These are phyloP conservation scores for Melampsora americana DNA, from an alignment of 1,284 basidiomycete species.

Conservation along the genomic window DNA sequence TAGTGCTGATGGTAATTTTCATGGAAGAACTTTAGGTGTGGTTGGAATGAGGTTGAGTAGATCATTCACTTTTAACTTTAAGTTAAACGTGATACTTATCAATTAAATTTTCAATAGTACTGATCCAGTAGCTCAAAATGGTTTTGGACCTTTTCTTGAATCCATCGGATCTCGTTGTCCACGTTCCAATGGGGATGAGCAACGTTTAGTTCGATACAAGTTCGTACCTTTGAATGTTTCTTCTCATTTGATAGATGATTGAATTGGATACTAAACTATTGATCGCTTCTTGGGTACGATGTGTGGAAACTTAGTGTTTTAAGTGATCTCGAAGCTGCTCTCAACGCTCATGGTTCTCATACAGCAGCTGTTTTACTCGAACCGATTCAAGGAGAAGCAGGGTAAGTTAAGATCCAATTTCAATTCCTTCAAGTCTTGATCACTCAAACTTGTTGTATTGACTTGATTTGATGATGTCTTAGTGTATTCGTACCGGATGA, in stretches of 20 bases:
- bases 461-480: neutral
- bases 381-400: constrained; percentile 97
- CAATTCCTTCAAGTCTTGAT: neutral
- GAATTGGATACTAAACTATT: neutral
- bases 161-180: constrained; percentile 70
- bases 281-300: neutral
- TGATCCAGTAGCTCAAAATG: constrained; percentile 79
- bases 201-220: constrained; percentile 68
- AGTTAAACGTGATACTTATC: constrained; percentile 56
- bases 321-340: constrained; percentile 74
- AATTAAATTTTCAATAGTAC: constrained; percentile 52
- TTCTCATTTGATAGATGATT: too few relatives aligned
- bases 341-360: constrained; percentile 76
- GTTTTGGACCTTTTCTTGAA: constrained; percentile 86
- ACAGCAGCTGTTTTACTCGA: constrained; percentile 93
- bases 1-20: constrained; percentile 86
- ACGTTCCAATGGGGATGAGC: constrained; percentile 59
- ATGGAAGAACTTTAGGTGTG: constrained; percentile 86
- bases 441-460: too few relatives aligned
- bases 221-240: neutral
- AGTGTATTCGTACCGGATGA: constrained; percentile 84
- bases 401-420: constrained; percentile 61
- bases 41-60: constrained; percentile 63
- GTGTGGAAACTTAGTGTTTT: constrained; percentile 56
- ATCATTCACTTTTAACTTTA: neutral